A percentile compares a stretch with the other conserved stretches of the same genome.
These are phyloP conservation scores for Hypoxylon rickii DNA, from an alignment of 495 filamentous ascomycete species.

Conservation along the genomic window DNA sequence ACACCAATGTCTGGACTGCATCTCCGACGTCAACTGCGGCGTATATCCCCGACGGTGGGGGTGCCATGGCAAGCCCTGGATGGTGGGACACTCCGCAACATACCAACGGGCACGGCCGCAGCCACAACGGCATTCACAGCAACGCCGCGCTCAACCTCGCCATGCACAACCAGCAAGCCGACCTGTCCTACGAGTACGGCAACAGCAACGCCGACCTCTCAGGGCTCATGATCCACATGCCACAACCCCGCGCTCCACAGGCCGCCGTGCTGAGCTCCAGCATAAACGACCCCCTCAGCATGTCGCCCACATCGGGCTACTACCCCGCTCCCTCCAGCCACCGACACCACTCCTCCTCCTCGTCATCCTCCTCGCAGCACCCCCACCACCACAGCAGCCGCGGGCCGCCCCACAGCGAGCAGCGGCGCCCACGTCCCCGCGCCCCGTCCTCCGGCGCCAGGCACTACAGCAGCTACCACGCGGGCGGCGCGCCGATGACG, in stretches of 20 bases:
- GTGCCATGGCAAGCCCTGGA: constrained; percentile 11
- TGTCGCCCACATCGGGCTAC: constrained; percentile 1
- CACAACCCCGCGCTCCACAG: constrained; percentile 32
- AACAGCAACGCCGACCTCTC: constrained; percentile 28
- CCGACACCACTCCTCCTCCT: background rate
- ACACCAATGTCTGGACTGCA: constrained; percentile 23
- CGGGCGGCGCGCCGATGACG: constrained; percentile 25
- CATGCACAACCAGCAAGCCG: constrained; percentile 31
- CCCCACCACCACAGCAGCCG: constrained; percentile 13
- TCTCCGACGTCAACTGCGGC: constrained; percentile 5
- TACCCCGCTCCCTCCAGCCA: constrained; percentile 10
- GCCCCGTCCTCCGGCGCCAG: constrained; percentile 50
- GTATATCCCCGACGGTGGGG: constrained; percentile 10
- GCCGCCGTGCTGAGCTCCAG: constrained; percentile 22
- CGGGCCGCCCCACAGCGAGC: constrained; percentile 19
- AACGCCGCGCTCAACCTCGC: constrained; percentile 20
- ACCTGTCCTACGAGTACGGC: constrained; percentile 38
- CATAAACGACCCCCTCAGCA: constrained; percentile 16
- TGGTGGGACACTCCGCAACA: constrained; percentile 39
- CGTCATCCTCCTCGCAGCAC: constrained; percentile 6
- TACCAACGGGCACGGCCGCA: constrained; percentile 2
- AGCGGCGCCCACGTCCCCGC: constrained; percentile 44
- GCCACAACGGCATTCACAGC: constrained; percentile 13
- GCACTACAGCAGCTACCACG: constrained; percentile 36
- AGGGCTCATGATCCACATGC: constrained; percentile 50